phyloP scores from a whole-genome alignment of 2,329 filamentous ascomycete genomes.

The Venturia aucupariae region DNA sequence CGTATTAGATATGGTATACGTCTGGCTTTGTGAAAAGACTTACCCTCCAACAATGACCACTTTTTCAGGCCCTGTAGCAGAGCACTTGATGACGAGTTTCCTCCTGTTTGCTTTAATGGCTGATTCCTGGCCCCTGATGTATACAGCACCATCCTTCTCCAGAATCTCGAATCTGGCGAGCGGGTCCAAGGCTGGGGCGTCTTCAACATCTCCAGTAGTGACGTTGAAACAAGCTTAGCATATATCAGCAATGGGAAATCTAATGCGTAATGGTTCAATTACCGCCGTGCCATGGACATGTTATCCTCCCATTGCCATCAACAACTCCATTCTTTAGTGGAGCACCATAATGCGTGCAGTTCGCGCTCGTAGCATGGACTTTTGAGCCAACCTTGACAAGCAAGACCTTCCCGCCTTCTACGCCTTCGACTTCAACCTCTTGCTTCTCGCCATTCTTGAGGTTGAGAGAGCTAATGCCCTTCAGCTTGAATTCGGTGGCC shows the following conservation, averaged over 20 bases:
- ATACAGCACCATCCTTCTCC: conserved; percentile 75
- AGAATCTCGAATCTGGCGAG: conserved; percentile 71
- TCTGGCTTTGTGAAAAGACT: conserved; percentile 18
- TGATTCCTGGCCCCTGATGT: conserved; percentile 70
- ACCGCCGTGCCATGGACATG: conserved; percentile 97
- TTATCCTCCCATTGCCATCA: conserved; percentile 70
- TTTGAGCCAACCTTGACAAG: conserved; percentile 70
- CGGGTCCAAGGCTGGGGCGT: conserved; percentile 84
- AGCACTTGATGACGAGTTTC: conserved; percentile 65
- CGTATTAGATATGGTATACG: conserved; percentile 11
- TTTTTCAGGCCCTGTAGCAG: conserved; percentile 47
- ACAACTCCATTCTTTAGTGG: conserved; percentile 80
- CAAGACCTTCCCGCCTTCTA: conserved; percentile 78
- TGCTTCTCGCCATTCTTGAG: conserved; percentile 74
- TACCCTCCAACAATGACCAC: conserved; percentile 76
- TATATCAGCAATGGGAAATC: conserved; percentile 15
- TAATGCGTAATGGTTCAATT: conserved; percentile 14
- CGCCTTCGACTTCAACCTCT: conserved; percentile 82
- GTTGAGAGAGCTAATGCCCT: conserved; percentile 63
- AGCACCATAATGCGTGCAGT: conserved; percentile 86
- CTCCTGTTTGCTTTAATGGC: conserved; percentile 68
- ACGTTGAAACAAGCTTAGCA: conserved; percentile 79
- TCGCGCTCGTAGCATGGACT: conserved; percentile 70
- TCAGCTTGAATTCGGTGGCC: conserved; percentile 51
- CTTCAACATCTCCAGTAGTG: conserved; percentile 83